Percentiles rank a stretch among this genome's conserved stretches.
Conservation (phyloP, 805 yeast species). For the Candida golubevii region DNA sequence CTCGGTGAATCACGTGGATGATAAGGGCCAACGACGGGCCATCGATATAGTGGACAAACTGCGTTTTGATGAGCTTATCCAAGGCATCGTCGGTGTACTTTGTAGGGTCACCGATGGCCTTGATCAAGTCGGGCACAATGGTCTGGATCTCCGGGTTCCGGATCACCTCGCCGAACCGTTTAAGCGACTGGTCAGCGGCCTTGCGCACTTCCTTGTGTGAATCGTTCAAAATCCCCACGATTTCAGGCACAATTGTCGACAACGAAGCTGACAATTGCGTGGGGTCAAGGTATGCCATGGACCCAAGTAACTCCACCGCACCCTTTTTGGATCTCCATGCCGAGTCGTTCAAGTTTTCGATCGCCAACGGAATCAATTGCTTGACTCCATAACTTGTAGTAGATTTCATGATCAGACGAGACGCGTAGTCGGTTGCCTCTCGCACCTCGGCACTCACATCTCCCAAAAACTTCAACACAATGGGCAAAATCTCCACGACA, state of each 20-base stretch:
- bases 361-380: conserved; percentile 85
- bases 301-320: conserved; percentile 90
- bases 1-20: conserved; percentile 91
- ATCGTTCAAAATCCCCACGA: conserved; percentile 90
- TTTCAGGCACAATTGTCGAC: conserved; percentile 90
- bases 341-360: conserved; percentile 77
- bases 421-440: conserved; percentile 81
- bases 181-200: conserved; percentile 86
- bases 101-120: conserved; percentile 96
- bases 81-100: conserved; percentile 83
- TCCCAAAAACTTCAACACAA: conserved; percentile 75
- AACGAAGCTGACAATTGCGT: conserved; percentile 85
- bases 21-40: conserved; percentile 96
- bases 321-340: conserved; percentile 98
- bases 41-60: conserved; percentile 95
- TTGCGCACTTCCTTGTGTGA: conserved; percentile 95
- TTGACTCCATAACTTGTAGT: conserved; percentile 92
- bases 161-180: conserved; percentile 93
- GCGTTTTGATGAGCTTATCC: conserved; percentile 81
- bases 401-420: conserved; percentile 81
- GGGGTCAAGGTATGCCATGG: conserved; percentile 97
- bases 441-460: conserved; percentile 84
- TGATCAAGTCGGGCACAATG: conserved; percentile 80
- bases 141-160: conserved; percentile 94
- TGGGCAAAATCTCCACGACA: conserved; percentile 82